Base-by-base conservation (phyloP, 345 rosid genomes). In the Combretum micranthum region DNA sequence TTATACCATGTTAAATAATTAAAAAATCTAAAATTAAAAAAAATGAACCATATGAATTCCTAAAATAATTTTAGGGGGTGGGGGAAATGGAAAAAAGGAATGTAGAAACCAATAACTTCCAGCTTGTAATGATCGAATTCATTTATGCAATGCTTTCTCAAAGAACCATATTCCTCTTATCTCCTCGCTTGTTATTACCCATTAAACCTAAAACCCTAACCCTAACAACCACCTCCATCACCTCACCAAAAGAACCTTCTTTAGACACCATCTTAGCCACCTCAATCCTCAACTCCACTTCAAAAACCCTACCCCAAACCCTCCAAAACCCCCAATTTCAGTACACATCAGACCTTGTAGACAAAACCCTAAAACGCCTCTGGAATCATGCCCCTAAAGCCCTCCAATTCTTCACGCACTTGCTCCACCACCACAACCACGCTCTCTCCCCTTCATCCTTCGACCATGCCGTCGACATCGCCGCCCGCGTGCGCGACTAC, bases 321-420 rank as follows among this genome's bases (percentile, higher is more conserved):
- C 87, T 80, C 63, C 78, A 65, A 73, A 68, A 77, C 18, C 53
- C 84, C 10, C 18, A 61, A 26, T 69, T 81, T 60, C 66, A 55
- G 0, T 92, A 95, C 93, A 81, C 82, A 1, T 86, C 90, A 3
- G 43, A 74, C 14, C 80, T 86, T 20, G 97, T 88, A 37, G 74
- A 88, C 73, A 47, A 78, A 6, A 61, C 78, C 52, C 77, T 88
- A 55, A 92, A 88, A 22, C 83, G 75, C 37, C 82, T 84, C 37
- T 88, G 97, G 98, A 86, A 88, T 57, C 90, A 88, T 66, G 93
- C 87, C 56, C 88, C 81, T 3, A 88, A 77, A 69, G 95, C 96
- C 47, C 83, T 88, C 42, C 78, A 80, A 16, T 86, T 88, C 82
- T 92, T 88, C 81, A 71, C 62, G 46, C 56, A 78, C 64, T 80